These are phyloP conservation scores for Clathrus columnatus DNA, from an alignment of 768 basidiomycete species.

Conservation along the genomic window DNA sequence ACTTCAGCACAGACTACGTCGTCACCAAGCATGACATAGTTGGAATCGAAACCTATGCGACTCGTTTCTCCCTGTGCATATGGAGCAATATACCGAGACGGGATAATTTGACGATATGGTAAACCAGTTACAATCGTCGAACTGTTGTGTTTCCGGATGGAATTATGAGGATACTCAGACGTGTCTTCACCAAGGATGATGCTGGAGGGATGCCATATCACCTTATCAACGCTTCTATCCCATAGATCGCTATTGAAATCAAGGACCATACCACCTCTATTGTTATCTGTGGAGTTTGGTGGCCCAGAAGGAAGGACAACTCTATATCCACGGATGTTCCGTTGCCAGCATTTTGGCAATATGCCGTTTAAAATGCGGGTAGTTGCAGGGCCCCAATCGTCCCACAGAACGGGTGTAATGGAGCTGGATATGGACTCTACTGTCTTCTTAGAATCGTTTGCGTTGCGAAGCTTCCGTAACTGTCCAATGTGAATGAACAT, in stretches of 20 bases:
- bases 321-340: conserved; percentile 4
- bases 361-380: conserved; percentile 1
- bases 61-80: background rate
- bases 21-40: conserved; percentile 1
- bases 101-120: conserved; percentile 2
- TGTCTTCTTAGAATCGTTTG: background rate
- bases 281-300: background rate
- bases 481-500: conserved; percentile 5
- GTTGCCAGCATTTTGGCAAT: conserved; percentile 3
- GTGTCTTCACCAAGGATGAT: background rate
- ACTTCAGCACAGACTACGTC: conserved; percentile 6
- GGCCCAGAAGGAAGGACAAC: conserved; percentile 1
- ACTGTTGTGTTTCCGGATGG: background rate
- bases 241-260: conserved; percentile 8
- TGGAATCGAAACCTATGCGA: background rate
- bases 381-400: conserved; percentile 4
- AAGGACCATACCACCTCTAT: background rate
- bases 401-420: background rate
- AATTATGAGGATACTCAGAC: background rate
- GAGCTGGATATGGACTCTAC: background rate
- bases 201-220: conserved; percentile 3
- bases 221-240: background rate
- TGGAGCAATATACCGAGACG: background rate
- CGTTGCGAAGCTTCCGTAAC: background rate
- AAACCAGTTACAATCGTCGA: background rate